These are phyloP conservation scores for Daldinia eschscholtzii DNA, from an alignment of 2,329 filamentous ascomycete species.

Conservation along the genomic window DNA sequence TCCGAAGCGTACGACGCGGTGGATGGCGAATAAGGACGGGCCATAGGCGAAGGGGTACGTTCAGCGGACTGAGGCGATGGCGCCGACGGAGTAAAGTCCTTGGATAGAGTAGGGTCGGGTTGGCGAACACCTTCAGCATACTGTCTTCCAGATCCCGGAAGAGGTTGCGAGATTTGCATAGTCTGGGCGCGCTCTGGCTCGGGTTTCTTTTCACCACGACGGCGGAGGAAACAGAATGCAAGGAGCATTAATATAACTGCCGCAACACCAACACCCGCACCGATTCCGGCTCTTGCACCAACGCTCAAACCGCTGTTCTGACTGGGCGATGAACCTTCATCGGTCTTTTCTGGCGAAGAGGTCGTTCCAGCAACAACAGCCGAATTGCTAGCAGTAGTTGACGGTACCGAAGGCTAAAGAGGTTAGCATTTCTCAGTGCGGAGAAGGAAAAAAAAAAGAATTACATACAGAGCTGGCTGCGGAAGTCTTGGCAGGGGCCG, in stretches of 20 bases:
- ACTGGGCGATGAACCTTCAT: slow-evolving; percentile 9
- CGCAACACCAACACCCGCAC: slow-evolving; percentile 60
- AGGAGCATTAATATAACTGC: slow-evolving; percentile 57
- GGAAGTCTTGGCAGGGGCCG: slow-evolving; percentile 21
- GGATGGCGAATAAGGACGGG: slow-evolving; percentile 40
- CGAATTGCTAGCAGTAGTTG: slow-evolving; percentile 25
- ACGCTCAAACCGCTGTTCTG: slow-evolving; percentile 56
- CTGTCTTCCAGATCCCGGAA: slow-evolving; percentile 61
- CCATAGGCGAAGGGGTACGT: slow-evolving; percentile 37
- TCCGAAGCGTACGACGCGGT: slow-evolving; percentile 44
- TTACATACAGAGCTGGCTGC: slow-evolving; percentile 26
- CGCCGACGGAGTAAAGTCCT: slow-evolving; percentile 36
- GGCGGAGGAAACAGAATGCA: slow-evolving; percentile 57
- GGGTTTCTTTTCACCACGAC: slow-evolving; percentile 49
- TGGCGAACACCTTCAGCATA: slow-evolving; percentile 44
- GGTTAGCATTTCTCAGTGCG: slow-evolving; percentile 14
- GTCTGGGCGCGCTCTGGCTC: slow-evolving; percentile 47
- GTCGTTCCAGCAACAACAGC: slow-evolving; percentile 27
- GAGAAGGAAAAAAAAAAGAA: not conserved
- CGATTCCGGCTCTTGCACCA: slow-evolving; percentile 64
- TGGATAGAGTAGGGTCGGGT: slow-evolving; percentile 47
- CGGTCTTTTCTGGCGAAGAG: slow-evolving; percentile 29
- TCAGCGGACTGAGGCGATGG: not conserved
- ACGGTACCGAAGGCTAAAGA: slow-evolving; percentile 27
- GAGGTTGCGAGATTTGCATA: slow-evolving; percentile 64